These are phyloP conservation scores for Silybum marianum DNA, from an alignment of 129 eudicot genomes.

Conservation along the genomic window DNA sequence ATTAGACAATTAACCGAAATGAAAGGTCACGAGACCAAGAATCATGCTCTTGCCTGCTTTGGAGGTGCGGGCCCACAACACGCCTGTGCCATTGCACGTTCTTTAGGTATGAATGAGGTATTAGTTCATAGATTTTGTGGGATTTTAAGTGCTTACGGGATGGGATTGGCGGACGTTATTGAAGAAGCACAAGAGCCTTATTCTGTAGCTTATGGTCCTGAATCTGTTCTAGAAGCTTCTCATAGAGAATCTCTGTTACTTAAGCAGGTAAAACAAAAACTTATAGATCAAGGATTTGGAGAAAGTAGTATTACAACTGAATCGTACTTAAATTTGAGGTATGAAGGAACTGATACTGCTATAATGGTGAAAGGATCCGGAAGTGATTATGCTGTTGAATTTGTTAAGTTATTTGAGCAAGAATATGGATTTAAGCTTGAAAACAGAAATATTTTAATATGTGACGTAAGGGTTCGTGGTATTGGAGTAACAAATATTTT, in stretches of 20 bases:
- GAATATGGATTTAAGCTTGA: constrained; percentile 94
- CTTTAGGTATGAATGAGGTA: constrained; percentile 95
- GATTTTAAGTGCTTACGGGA: constrained; percentile 89
- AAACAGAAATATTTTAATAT: constrained; percentile 72
- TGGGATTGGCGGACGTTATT: constrained; percentile 97
- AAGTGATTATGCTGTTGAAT: constrained; percentile 76
- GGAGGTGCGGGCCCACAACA: constrained; percentile 99
- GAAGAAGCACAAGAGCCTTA: constrained; percentile 97
- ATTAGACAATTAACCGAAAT: constrained; percentile 93
- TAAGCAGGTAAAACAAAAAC: constrained; percentile 62
- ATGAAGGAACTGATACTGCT: constrained; percentile 96
- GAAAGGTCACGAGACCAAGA: constrained; percentile 98
- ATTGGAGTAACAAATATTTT: constrained; percentile 88
- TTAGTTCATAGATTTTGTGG: constrained; percentile 89
- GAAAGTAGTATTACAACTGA: constrained; percentile 68
- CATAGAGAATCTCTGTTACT: constrained; percentile 62
- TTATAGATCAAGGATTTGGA: constrained; percentile 70
- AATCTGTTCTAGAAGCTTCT: constrained; percentile 73
- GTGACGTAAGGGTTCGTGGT: constrained; percentile 98
- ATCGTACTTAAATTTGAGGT: constrained; percentile 76
- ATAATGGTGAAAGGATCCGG: constrained; percentile 90
- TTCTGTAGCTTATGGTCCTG: constrained; percentile 69
- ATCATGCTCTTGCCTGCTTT: constrained; percentile 95
- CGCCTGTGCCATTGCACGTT: constrained; percentile 97
- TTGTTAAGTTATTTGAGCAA: constrained; percentile 72